Base-by-base conservation (phyloP, 768 basidiomycete genomes). In the Mycena maculata region DNA sequence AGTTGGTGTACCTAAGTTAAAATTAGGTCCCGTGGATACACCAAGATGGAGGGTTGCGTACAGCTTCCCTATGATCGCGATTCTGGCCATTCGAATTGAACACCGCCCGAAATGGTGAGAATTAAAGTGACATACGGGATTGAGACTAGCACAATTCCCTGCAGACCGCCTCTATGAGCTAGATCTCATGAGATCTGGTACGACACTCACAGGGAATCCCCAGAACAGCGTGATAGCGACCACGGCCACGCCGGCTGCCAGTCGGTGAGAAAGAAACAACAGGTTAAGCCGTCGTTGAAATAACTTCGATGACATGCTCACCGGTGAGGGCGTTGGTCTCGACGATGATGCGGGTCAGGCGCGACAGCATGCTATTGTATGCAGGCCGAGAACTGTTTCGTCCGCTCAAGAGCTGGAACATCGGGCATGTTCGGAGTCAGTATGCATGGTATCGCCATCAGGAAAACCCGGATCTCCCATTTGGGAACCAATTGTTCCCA, bases 1-100 rank as follows among this genome's bases (percentile, higher is more conserved):
- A 70, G 52, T 70, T 70, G 53, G 64, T 60, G 44, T 70, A 68
- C 25, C 67, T 68, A 55, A 42, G 12, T 63, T 60, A 15, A 60
- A 6, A 58, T 45, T 61, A 44, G 36, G 48, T 50, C 57, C 33
- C 27, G 31, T 63, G 42, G 47, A 49, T 13, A 45, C 60, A 44
- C 38, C 44, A 48, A 44, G 41, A 55, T 48, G 53, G 44, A 62
- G 61, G 36, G 30, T 56, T 63, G 44, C 45, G 53, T 45, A 70
- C 64, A 70, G 55, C 53, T 70, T 70, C 25, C 68, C 68, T 28
- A 70, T 53, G 47, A 70, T 61, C 0, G 54, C 59, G 31, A 59
- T 62, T 62, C 68, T 70, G 27, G 28, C 22, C 28, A 56, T 36
- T 36, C 8, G 13, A 36, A 36, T n/a, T n/a, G n/a, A n/a, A n/a